These are phyloP conservation scores for Neurospora tetrasperma DNA, from an alignment of 495 filamentous ascomycete genomes.

Conservation along the genomic window DNA sequence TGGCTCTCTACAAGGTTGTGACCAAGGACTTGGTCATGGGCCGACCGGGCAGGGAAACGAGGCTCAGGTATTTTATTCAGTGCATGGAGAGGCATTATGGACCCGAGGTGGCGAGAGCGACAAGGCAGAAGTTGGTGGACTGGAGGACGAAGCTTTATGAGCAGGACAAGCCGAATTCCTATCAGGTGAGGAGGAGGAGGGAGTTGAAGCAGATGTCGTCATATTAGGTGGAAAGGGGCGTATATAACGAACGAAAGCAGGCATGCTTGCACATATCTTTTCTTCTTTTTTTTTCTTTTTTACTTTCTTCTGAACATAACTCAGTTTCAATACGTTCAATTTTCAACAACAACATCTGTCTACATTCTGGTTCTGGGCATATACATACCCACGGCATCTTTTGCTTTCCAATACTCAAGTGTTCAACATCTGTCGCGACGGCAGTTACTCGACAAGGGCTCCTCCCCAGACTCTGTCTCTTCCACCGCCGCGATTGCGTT, in stretches of 20 bases:
- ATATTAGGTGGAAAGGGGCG: not conserved
- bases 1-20: slow-evolving; percentile 27
- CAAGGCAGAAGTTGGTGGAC: not conserved
- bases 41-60: slow-evolving; percentile 23
- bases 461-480: not conserved
- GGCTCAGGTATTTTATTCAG: slow-evolving; percentile 28
- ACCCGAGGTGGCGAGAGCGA: slow-evolving; percentile 11
- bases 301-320: not conserved
- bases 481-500: not conserved
- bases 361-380: no score
- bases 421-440: not conserved
- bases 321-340: not conserved
- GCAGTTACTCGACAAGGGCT: not conserved
- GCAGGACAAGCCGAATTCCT: not conserved
- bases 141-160: not conserved
- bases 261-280: not conserved
- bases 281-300: no score
- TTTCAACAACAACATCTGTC: no score
- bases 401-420: not conserved
- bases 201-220: not conserved
- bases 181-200: not conserved
- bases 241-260: not conserved
- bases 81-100: slow-evolving; percentile 25
- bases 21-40: slow-evolving; percentile 29
- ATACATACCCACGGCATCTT: no score